Conservation (phyloP, 129 eudicot species). For the Flaveria brownii region DNA sequence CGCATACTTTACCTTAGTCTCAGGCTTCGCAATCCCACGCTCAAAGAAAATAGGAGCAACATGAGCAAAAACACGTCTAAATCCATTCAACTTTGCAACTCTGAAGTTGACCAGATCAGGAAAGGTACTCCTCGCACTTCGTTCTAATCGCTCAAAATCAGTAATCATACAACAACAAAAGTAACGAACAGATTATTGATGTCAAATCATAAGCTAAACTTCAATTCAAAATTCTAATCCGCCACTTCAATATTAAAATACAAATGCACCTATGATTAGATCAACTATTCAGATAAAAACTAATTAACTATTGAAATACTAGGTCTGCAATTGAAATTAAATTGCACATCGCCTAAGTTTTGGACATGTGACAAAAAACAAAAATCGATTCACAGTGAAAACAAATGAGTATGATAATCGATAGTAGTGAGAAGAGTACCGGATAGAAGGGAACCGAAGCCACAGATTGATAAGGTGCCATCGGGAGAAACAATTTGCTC, state of each 20-base stretch:
- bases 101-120: slow-evolving; percentile 83
- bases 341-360: neutral
- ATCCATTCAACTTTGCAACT: slow-evolving; percentile 73
- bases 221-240: neutral
- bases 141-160: slow-evolving; percentile 50
- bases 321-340: neutral
- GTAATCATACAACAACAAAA: slow-evolving; percentile 12
- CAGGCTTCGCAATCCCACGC: slow-evolving; percentile 89
- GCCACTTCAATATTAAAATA: slow-evolving; percentile 1
- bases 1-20: slow-evolving; percentile 65
- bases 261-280: neutral
- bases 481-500: slow-evolving; percentile 60
- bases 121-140: slow-evolving; percentile 92
- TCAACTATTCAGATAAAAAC: neutral
- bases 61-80: slow-evolving; percentile 90
- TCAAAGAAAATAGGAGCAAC: slow-evolving; percentile 91
- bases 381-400: neutral
- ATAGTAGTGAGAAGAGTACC: slow-evolving; percentile 45
- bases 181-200: neutral
- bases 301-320: neutral
- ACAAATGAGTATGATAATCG: neutral
- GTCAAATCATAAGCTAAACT: neutral
- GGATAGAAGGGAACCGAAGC: slow-evolving; percentile 93
- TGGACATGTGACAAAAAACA: neutral
- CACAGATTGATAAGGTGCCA: slow-evolving; percentile 74